Base-by-base conservation (phyloP, 257 asterid species). In the Verbascum thapsus region DNA sequence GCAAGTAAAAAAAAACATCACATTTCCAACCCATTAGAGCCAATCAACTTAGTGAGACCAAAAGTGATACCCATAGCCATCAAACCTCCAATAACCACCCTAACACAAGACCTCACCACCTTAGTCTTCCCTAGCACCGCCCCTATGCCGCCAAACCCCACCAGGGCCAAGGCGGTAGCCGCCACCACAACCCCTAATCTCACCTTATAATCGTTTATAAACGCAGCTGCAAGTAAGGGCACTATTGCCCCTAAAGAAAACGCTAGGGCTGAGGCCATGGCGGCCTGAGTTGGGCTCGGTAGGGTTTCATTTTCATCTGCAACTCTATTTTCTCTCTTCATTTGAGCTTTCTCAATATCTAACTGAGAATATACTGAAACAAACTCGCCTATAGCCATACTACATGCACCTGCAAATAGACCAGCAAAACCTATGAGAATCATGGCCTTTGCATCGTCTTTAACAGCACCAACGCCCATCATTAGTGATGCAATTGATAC, bases 361-460 rank as follows among this genome's bases (percentile, higher is more conserved):
- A 64, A 58, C 69, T 87, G 97, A 7, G 95, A 61, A 67, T 80
- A 79, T 0, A 85, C 95, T 0, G 90, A 90, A 7, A 90, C 88
- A 17, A 85, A 85, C 58, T 87, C 95, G 1, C 96, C 95, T 1
- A 90, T 87, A 0, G 88, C 95, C 96, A 87, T 90, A 84, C 97
- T 83, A 43, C 85, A 85, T 0, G 96, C 88, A 0, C 95, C 90
- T 0, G 95, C 92, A 1, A 87, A 63, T 0, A 85, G 64, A 0
- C 94, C 96, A 0, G 94, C 95, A 8, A 81, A 79, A 12, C 91
- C 95, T 0, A 75, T 62, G 4, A 83, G 81, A 35, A 85, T 70
- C 89, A 87, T 85, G 60, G 89, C 80, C 59, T 65, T 73, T 35
- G 37, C 76, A 7, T 83, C 97, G 0, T 68, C 71, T 23, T 72